Base-by-base conservation (phyloP, 2,329 filamentous ascomycete genomes). In the Cladobotryum protrusum region DNA sequence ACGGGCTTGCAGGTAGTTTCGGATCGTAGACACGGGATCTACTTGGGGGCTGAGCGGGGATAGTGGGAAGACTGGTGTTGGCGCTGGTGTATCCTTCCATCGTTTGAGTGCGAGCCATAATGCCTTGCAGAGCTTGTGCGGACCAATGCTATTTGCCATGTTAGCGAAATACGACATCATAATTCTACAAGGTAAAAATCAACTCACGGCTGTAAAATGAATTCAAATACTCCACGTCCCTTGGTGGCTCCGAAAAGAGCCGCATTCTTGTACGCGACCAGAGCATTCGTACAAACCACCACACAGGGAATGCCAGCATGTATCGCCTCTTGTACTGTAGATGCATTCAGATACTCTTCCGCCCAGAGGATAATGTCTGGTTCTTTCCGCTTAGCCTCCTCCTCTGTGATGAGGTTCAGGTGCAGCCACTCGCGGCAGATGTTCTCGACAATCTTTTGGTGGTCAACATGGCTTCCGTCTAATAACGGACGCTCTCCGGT, bases 191-290 rank as follows among this genome's bases (percentile, higher is more conserved):
- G 32, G 15, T 1, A 36, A 20, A 19, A 42, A 18, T 24, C 7
- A 5, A 53, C 67, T 56, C 53, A 67, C 63, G 69, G 69, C 43
- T 69, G 68, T 3, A 67, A 67, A 20, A 69, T 61, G 40, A 67
- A 70, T 47, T 70, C 68, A 8, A 68, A 61, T 11, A 68, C 52
- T 8, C 59, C 55, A 32, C 45, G 43, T 8, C 52, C 50, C 39
- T 55, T 49, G 9, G 50, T 43, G 15, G 34, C 29, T 14, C 50
- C 50, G 41, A 49, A 52, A 14, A 50, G 36, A 20, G 47, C 47
- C 8, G 50, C 50, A 35, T 43, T 52, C 47, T 57, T 56, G 14
- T 65, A 63, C 1, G 65, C 67, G 7, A 60, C 57, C 3, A 65
- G 42, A 1, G 62, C 58, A 47, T 66, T 63, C n/a, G 54, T 56